Percentiles rank a stretch among this genome's conserved stretches.
phyloP scores from a whole-genome alignment of 257 asterid species.

The Parsonsia alboflavescens region DNA sequence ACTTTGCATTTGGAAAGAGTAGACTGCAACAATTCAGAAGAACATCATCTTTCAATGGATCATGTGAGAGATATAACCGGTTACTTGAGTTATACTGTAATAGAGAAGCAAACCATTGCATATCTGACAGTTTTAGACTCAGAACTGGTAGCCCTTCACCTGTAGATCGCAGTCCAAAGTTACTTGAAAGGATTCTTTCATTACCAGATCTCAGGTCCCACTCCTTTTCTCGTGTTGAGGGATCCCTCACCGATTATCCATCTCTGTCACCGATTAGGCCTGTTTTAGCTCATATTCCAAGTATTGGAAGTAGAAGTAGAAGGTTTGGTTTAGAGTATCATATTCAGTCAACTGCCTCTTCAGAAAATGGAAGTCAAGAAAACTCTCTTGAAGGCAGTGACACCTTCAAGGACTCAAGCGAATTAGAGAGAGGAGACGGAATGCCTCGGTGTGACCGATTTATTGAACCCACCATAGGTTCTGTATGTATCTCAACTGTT shows the following conservation, averaged over 20 bases:
- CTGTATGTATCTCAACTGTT: slow-evolving; percentile 18
- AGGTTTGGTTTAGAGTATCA: slow-evolving; percentile 24
- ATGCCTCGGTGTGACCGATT: slow-evolving; percentile 25
- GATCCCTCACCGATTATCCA: slow-evolving; percentile 22
- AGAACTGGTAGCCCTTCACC: slow-evolving; percentile 22
- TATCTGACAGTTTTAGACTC: slow-evolving; percentile 26
- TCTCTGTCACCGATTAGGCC: slow-evolving; percentile 8
- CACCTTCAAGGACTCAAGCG: slow-evolving; percentile 28
- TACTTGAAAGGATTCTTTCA: slow-evolving; percentile 55
- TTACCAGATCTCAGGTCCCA: slow-evolving; percentile 66
- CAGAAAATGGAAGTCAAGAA: slow-evolving; percentile 28
- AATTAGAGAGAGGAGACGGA: slow-evolving; percentile 24
- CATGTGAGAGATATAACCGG: slow-evolving; percentile 42
- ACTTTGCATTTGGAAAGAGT: slow-evolving; percentile 17
- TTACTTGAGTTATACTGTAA: slow-evolving; percentile 28
- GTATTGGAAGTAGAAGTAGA: slow-evolving; percentile 18
- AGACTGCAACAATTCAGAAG: slow-evolving; percentile 27
- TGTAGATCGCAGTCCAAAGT: slow-evolving; percentile 13
- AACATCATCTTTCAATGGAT: slow-evolving; percentile 50
- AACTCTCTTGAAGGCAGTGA: slow-evolving; percentile 26
- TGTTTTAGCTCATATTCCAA: slow-evolving; percentile 6
- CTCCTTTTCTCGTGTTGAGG: slow-evolving; percentile 39
- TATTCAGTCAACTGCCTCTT: slow-evolving; percentile 5
- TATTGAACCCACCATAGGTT: slow-evolving; percentile 15
- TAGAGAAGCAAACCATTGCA: slow-evolving; percentile 31